Evolutionary conservation across 257 asterid species (phyloP), one percentile per base, ranked within the genome.

Genomic region (Fraxinus anomala): DNA sequence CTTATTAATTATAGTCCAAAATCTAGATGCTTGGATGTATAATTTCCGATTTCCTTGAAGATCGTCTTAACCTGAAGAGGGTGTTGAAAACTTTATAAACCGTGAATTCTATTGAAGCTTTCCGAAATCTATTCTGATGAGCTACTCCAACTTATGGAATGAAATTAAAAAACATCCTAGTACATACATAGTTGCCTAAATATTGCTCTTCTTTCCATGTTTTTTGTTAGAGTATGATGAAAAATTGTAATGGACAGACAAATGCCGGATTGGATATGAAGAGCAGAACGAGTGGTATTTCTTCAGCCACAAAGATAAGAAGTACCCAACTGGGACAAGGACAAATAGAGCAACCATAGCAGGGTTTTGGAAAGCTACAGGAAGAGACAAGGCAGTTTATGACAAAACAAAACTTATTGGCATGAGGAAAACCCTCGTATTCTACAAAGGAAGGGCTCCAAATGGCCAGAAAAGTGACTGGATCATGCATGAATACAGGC

Each of bases 351-450:
- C 96, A 7, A 90, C 96, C 39, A 83, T 89, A 23, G 91, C 93
- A 0, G 96, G 96, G n/a, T 90, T 90, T 59, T 90, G 96, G 96
- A 89, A 90, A 83, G 96, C 93, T 1, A 90, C 96, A 2, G 96
- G 96, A 9, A 78, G 96, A 72, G 96, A 90, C 74, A 90, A 90
- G 82, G 91, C 90, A 0, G 89, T 90, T 1, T 87, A 84, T 51
- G 87, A 87, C 70, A 84, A 82, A 73, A 39, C 85, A 1, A 89
- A 83, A 23, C 87, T 90, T 56, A 90, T 90, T 8, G 96, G 96
- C 5, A 90, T 90, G 96, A 86, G 96, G 81, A 90, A 90, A 87
- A 90, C 96, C 71, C 91, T 90, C 4, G 96, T 90, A 10, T 90
- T 90, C 82, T 90, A 90, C 81, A 89, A 83, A 89, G 96, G 96